Percentiles rank a stretch among this genome's conserved stretches.
Evolutionary conservation across 2,329 filamentous ascomycete genomes (phyloP).

Genomic region (Epichloe uncinata): DNA sequence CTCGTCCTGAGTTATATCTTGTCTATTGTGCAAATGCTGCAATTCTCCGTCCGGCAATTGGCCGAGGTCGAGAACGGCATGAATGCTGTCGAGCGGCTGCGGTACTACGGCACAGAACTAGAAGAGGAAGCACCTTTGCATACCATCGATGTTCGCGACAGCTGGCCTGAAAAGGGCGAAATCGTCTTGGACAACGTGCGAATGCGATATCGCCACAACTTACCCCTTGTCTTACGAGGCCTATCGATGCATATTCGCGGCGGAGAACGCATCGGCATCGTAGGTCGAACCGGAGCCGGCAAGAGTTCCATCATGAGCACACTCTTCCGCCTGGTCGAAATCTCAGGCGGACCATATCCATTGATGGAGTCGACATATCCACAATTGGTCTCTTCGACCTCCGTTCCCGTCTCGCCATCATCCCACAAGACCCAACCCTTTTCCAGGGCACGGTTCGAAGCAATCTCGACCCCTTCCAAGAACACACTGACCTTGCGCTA

Average conservation of each 20-base stretch:
- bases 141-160: constrained; percentile 54
- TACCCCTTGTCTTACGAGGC: constrained; percentile 61
- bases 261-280: constrained; percentile 69
- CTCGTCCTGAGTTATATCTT: constrained; percentile 89
- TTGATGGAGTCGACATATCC: constrained; percentile 56
- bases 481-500: constrained; percentile 64
- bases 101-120: constrained; percentile 77
- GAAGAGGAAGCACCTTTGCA: constrained; percentile 83
- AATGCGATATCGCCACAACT: constrained; percentile 62
- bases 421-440: constrained; percentile 72
- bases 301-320: constrained; percentile 78
- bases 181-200: constrained; percentile 62
- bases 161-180: constrained; percentile 80
- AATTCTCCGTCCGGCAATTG: constrained; percentile 86
- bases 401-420: constrained; percentile 64
- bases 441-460: constrained; percentile 69
- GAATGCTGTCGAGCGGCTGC: constrained; percentile 87
- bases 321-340: constrained; percentile 62
- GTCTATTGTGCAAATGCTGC: constrained; percentile 86
- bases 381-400: constrained; percentile 64
- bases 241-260: constrained; percentile 59
- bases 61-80: constrained; percentile 97
- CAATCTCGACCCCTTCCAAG: constrained; percentile 69
- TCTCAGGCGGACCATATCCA: constrained; percentile 49
- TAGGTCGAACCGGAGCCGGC: constrained; percentile 69